Evolutionary conservation across 306 rosid genomes (phyloP), one percentile per base, ranked within the genome.

Genomic region (Trifolium subterraneum): DNA sequence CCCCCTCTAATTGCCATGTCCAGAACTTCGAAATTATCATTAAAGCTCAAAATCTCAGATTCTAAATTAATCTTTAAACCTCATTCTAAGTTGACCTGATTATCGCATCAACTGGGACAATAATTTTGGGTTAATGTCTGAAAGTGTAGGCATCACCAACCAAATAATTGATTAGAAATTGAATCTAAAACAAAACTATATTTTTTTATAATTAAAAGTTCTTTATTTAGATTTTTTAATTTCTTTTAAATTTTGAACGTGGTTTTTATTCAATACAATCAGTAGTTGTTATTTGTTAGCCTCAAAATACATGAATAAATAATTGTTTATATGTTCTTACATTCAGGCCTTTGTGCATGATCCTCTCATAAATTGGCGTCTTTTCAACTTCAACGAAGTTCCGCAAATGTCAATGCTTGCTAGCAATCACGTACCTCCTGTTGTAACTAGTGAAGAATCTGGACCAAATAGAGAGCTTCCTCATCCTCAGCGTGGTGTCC

Each of bases 351-450:
- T 94, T 85, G 99, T 94, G 65, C 97, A 94, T 16, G 97, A 94
- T 76, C 99, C 99, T 79, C 95, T 94, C 51, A 92, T 94, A 83
- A 94, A 94, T 73, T 94, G 99, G 99, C 99, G 99, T 84, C 99
- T 94, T 80, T 94, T 94, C 85, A 90, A 94, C 86, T 90, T 94
- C 78, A 94, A 90, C 70, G 99, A 94, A 88, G 97, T 94, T 71
- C 99, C 97, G 13, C 97, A 90, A 90, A 87, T 94, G 92, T 86
- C 97, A 0, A 69, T 84, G 89, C 86, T 86, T 47, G 68, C 86
- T n/a, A 84, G 88, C 85, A 77, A 83, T 78, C 92, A 87, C 68
- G 87, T 45, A 41, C 78, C 98, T 68, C 62, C 97, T 72, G 96
- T 60, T 73, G 95, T 83, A 79, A 90, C 86, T 78, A 79, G 86